These are phyloP conservation scores for Cairneyella variabilis DNA, from an alignment of 495 filamentous ascomycete species.

Conservation along the genomic window DNA sequence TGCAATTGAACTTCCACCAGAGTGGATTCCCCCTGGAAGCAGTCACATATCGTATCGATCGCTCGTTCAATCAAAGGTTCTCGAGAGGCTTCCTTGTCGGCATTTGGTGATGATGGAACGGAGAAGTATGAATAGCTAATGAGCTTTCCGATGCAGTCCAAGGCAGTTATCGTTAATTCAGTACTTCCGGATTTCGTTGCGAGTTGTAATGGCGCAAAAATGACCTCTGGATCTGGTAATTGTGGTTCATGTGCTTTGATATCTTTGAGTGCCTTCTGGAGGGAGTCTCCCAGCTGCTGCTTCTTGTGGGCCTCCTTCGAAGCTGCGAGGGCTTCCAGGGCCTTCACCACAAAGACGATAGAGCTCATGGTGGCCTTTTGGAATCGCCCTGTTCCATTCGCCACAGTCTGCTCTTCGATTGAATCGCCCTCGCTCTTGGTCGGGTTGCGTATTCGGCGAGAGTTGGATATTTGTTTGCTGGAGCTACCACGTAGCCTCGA, in stretches of 20 bases:
- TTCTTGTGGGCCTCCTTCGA: conserved; percentile 82
- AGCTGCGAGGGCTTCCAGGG: conserved; percentile 82
- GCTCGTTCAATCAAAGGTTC: conserved; percentile 87
- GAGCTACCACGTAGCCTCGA: conserved; percentile 14
- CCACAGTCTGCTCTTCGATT: conserved; percentile 14
- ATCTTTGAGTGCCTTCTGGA: conserved; percentile 73
- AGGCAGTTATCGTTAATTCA: conserved; percentile 77
- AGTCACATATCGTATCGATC: conserved; percentile 99
- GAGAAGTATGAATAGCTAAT: conserved; percentile 99
- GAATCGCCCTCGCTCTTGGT: background rate
- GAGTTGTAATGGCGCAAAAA: conserved; percentile 86
- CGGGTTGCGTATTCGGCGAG: background rate
- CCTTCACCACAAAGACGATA: conserved; percentile 88
- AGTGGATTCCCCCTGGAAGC: conserved; percentile 94
- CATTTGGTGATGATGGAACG: conserved; percentile 52
- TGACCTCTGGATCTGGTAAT: conserved; percentile 75
- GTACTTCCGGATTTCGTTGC: conserved; percentile 83
- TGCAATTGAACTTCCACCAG: conserved; percentile 88
- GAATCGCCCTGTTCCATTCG: conserved; percentile 23
- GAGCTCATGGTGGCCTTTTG: conserved; percentile 70
- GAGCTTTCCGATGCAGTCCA: conserved; percentile 98
- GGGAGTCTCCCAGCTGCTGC: conserved; percentile 74
- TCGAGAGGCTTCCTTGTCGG: conserved; percentile 46
- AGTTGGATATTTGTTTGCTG: background rate
- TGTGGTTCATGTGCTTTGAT: conserved; percentile 73